Percentiles rank a stretch among this genome's conserved stretches.
phyloP scores from a whole-genome alignment of 2,329 filamentous ascomycete genomes.

The Colletotrichum sp. region DNA sequence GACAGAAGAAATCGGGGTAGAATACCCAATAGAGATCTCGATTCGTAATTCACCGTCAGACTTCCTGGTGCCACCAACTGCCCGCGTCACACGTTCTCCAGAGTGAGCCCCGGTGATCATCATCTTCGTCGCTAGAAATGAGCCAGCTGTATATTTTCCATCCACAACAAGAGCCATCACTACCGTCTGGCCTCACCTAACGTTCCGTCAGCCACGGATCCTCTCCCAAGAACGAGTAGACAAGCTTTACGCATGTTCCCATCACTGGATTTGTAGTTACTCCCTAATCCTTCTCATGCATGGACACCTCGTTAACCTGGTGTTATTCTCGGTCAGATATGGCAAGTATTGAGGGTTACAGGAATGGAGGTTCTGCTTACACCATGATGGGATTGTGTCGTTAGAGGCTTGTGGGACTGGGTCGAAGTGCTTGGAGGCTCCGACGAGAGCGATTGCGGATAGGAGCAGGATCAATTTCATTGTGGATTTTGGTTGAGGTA shows the following conservation, averaged over 20 bases:
- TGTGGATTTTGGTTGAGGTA: rapidly evolving
- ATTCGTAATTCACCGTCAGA: background rate
- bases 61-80: background rate
- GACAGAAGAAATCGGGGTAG: slow-evolving; percentile 12
- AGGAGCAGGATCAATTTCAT: background rate
- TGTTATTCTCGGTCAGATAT: background rate
- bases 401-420: background rate
- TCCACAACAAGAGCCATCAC: background rate
- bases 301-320: too few species aligned
- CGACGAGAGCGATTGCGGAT: background rate
- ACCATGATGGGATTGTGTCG: background rate
- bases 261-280: too few species aligned
- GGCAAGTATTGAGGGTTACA: rapidly evolving
- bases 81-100: rapidly evolving
- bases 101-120: background rate
- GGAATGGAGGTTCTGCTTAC: background rate
- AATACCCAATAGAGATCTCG: slow-evolving; percentile 20
- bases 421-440: background rate
- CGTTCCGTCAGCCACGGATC: rapidly evolving
- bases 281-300: too few species aligned
- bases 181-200: background rate
- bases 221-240: background rate
- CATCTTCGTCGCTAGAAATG: background rate
- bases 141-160: rapidly evolving
- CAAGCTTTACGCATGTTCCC: too few species aligned